A percentile compares a stretch with the other conserved stretches of the same genome.
Evolutionary conservation across 2,329 filamentous ascomycete species (phyloP).

Genomic region (Zymoseptoria ardabiliae): DNA sequence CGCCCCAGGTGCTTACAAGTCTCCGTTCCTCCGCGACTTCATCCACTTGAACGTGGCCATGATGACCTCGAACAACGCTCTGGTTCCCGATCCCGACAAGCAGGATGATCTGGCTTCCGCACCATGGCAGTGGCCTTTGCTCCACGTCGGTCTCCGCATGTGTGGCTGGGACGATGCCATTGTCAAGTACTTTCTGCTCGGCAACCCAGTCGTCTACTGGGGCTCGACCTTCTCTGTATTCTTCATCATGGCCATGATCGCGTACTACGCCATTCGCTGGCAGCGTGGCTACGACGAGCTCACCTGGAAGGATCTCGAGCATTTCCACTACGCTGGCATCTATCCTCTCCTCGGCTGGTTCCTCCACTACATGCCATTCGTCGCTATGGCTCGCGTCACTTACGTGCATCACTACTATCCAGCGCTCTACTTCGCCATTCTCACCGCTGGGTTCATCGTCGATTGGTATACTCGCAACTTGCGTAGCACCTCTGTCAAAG

Average conservation of each 20-base stretch:
- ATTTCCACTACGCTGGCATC: slow-evolving; percentile 86
- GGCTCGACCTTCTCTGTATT: slow-evolving; percentile 74
- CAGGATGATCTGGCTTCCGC: slow-evolving; percentile 94
- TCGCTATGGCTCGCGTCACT: slow-evolving; percentile 96
- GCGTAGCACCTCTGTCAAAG: slow-evolving; percentile 53
- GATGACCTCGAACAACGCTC: slow-evolving; percentile 99
- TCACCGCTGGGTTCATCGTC: slow-evolving; percentile 77
- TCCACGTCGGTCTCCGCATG: slow-evolving; percentile 94
- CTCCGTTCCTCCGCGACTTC: slow-evolving; percentile 95
- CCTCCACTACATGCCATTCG: slow-evolving; percentile 90
- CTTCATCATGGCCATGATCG: slow-evolving; percentile 62
- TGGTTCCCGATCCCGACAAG: slow-evolving; percentile 96
- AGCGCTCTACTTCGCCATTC: slow-evolving; percentile 92
- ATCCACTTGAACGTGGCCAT: slow-evolving; percentile 97
- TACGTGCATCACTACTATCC: slow-evolving; percentile 99
- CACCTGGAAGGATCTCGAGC: slow-evolving; percentile 71
- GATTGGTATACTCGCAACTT: slow-evolving; percentile 74
- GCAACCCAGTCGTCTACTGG: slow-evolving; percentile 96
- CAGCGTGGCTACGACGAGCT: slow-evolving; percentile 89
- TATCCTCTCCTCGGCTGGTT: slow-evolving; percentile 94
- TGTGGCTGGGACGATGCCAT: slow-evolving; percentile 95
- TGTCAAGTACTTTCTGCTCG: slow-evolving; percentile 96
- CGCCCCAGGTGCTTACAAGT: slow-evolving; percentile 88
- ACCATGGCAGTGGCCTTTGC: slow-evolving; percentile 98
- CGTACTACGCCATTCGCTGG: slow-evolving; percentile 89